These are phyloP conservation scores for Termitomyces sp. DNA, from an alignment of 768 basidiomycete genomes.

Conservation along the genomic window DNA sequence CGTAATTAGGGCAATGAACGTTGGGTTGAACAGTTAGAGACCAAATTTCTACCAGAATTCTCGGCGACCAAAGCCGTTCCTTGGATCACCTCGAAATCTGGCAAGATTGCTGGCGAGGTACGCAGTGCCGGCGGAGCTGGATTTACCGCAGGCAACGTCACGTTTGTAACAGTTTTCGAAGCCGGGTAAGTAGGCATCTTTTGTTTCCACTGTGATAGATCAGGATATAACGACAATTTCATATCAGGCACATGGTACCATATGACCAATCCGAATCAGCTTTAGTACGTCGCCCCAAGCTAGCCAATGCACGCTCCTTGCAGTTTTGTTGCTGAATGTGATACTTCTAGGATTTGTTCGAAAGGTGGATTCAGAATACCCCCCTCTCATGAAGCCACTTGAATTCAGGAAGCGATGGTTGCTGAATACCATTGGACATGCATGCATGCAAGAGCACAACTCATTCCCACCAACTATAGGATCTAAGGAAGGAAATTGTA, in stretches of 20 bases:
- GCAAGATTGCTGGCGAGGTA: constrained; percentile 62
- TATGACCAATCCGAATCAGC: constrained; percentile 88
- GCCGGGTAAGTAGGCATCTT: constrained; percentile 60
- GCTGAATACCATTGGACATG: neutral
- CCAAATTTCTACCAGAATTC: constrained; percentile 63
- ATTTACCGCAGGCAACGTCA: constrained; percentile 76
- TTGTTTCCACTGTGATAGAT: neutral
- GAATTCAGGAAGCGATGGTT: neutral
- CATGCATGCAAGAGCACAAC: neutral
- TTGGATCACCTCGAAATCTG: constrained; percentile 53
- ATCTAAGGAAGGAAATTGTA: neutral
- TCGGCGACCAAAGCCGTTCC: constrained; percentile 40
- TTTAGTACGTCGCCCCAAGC: constrained; percentile 45
- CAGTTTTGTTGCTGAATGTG: constrained; percentile 1
- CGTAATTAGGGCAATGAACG: constrained; percentile 63
- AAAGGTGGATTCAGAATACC: constrained; percentile 52
- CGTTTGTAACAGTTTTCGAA: constrained; percentile 73
- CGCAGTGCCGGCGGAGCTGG: constrained; percentile 65
- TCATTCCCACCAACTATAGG: neutral
- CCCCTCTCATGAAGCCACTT: constrained; percentile 33
- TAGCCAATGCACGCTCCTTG: neutral
- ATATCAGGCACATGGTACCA: constrained; percentile 80
- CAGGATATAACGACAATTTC: constrained; percentile 7
- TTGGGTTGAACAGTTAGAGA: constrained; percentile 67
- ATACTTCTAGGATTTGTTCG: constrained; percentile 50